Base-by-base conservation (phyloP, 257 asterid species). In the Plantago major region DNA sequence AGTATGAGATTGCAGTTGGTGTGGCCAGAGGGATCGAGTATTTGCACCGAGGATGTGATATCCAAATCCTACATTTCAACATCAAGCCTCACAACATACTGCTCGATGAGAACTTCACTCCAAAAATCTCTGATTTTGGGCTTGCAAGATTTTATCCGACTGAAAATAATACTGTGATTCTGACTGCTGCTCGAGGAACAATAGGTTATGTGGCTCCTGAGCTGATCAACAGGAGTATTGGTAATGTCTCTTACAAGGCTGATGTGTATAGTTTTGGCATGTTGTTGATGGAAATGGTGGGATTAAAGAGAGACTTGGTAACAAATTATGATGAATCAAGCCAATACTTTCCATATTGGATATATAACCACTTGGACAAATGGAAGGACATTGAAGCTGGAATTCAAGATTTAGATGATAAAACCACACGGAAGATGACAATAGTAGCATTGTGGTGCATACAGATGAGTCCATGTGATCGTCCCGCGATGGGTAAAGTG, bases 201-300 rank as follows among this genome's bases (percentile, higher is more conserved):
- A 75, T 75, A 11, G 77, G 74, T 10, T 71, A 71, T 55, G 76
- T 67, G 43, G 80, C 80, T 58, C 73, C 71, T 1, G 74, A 75
- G 16, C 33, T 75, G 17, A 58, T 75, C 16, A 67, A 61, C 42
- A 71, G 71, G 58, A 30, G 69, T 22, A 33, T 76, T 1, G 74
- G 81, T 0, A 56, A 9, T 4, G 53, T 64, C 2, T 71, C 80
- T 7, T 63, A 58, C 46, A 75, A 71, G 47, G 74, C 80, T 0
- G 77, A 71, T n/a, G 80, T 67, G 4, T 75, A 75, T 46, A 71
- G 77, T 48, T 75, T 63, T 1, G 77, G 81, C 10, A 75, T 71
- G 81, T 0, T 75, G 63, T 4, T 67, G 22, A 53, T 67, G 40
- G 74, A 67, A 40, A 53, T 71, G 37, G 42, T 60, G n/a, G 51